A percentile compares a stretch with the other conserved stretches of the same genome.
phyloP scores from a whole-genome alignment of 352 stramenopile genomes.

The Aphanomyces invadans region DNA sequence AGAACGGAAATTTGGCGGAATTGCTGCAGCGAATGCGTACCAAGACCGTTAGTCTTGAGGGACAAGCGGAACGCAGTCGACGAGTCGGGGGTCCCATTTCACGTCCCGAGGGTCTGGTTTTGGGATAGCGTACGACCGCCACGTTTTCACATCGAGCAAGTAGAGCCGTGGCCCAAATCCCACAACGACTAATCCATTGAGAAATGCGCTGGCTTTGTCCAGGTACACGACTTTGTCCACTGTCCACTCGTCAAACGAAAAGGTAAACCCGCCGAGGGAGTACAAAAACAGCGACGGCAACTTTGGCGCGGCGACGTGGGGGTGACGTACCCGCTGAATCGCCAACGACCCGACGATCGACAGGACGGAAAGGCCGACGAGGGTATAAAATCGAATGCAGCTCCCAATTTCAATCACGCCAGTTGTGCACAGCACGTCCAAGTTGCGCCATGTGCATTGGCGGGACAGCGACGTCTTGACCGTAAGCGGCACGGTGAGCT shows the following conservation, averaged over 20 bases:
- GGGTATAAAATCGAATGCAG: background rate
- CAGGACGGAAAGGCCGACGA: background rate
- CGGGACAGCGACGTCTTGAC: background rate
- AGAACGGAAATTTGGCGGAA: too few species aligned
- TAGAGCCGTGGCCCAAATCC: background rate
- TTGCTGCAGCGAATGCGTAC: too few species aligned
- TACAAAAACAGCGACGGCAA: background rate
- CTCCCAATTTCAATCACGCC: background rate
- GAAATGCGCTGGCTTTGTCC: slow-evolving; percentile 4
- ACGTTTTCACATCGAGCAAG: slow-evolving; percentile 21
- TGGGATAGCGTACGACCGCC: slow-evolving; percentile 11
- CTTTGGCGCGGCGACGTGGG: background rate
- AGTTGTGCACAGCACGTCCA: slow-evolving; percentile 5
- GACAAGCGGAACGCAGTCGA: background rate
- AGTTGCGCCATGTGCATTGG: background rate
- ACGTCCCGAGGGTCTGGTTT: background rate
- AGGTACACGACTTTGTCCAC: slow-evolving; percentile 3
- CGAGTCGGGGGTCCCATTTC: background rate
- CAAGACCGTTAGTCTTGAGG: background rate
- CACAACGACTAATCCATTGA: slow-evolving; percentile 8
- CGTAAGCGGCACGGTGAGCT: background rate
- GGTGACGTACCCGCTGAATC: background rate
- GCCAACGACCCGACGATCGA: background rate
- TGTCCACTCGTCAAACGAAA: slow-evolving; percentile 9
- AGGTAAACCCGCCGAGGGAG: background rate